phyloP scores from a whole-genome alignment of 2,329 filamentous ascomycete species.

The Truncatella angustata region DNA sequence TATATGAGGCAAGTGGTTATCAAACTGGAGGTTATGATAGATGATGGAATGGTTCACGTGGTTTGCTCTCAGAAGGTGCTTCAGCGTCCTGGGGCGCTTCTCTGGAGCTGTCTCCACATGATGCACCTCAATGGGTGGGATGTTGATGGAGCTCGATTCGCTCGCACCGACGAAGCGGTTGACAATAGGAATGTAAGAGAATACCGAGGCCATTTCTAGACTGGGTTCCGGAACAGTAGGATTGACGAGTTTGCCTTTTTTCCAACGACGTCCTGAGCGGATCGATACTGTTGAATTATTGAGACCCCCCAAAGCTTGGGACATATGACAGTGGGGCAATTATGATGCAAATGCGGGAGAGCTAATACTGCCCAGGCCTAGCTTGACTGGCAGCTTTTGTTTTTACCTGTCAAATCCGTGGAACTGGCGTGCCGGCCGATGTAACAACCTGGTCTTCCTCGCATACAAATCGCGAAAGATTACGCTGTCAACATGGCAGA shows the following conservation, averaged over 20 bases:
- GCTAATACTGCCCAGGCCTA: constrained; percentile 1
- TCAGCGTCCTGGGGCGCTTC: constrained; percentile 77
- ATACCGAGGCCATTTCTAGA: constrained; percentile 33
- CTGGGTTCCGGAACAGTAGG: not conserved
- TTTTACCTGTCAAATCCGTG: not conserved
- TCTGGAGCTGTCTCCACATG: constrained; percentile 78
- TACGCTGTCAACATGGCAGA: constrained; percentile 11
- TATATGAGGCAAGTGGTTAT: constrained; percentile 83
- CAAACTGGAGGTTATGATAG: constrained; percentile 69
- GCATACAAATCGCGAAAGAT: not conserved
- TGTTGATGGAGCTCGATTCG: constrained; percentile 39
- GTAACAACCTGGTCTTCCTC: not conserved
- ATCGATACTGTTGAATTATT: too few relatives aligned
- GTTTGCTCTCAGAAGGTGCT: constrained; percentile 87
- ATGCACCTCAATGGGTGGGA: constrained; percentile 71
- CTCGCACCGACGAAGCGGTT: constrained; percentile 32
- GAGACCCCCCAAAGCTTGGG: constrained; percentile 2
- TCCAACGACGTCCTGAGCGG: too few relatives aligned
- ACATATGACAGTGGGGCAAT: not conserved
- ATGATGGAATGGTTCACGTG: constrained; percentile 86
- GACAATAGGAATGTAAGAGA: constrained; percentile 41
- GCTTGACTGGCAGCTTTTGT: not conserved
- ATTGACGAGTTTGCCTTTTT: not conserved
- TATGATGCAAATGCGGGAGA: constrained; percentile 10
- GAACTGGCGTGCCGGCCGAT: not conserved